phyloP scores from a whole-genome alignment of 2,329 filamentous ascomycete genomes.

The Colletotrichum zoysiae region DNA sequence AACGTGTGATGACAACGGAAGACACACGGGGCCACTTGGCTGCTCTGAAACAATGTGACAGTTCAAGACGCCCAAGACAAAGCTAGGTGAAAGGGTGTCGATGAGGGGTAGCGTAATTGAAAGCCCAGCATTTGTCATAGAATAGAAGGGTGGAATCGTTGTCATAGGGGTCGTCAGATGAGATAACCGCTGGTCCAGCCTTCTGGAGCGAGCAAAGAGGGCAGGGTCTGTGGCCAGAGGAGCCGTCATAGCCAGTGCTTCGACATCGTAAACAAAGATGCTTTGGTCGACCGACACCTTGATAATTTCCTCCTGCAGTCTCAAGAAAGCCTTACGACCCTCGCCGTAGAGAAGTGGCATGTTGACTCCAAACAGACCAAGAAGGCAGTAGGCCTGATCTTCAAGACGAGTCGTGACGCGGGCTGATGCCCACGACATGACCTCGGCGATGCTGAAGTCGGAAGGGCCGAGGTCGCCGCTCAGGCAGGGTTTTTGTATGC shows the following conservation, averaged over 20 bases:
- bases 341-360: conserved; percentile 55
- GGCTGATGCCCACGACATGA: conserved; percentile 53
- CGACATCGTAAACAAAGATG: conserved; percentile 33
- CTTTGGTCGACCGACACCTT: conserved; percentile 51
- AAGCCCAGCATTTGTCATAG: too few relatives aligned
- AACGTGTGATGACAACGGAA: too few relatives aligned
- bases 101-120: too few relatives aligned
- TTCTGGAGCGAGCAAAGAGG: too few relatives aligned
- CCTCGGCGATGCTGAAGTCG: conserved; percentile 45
- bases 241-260: not conserved
- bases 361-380: conserved; percentile 52
- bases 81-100: too few relatives aligned
- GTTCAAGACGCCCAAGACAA: too few relatives aligned
- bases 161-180: too few relatives aligned
- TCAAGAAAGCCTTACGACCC: conserved; percentile 50
- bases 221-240: not conserved
- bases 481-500: too few relatives aligned
- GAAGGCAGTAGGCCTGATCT: conserved; percentile 51
- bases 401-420: conserved; percentile 48
- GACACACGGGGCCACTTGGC: too few relatives aligned
- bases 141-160: too few relatives aligned
- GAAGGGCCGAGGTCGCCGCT: not conserved
- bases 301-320: conserved; percentile 53
- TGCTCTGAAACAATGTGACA: too few relatives aligned
- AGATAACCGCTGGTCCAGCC: too few relatives aligned